These are phyloP conservation scores for Grosmannia clavigera DNA, from an alignment of 2,329 filamentous ascomycete genomes.

Conservation along the genomic window DNA sequence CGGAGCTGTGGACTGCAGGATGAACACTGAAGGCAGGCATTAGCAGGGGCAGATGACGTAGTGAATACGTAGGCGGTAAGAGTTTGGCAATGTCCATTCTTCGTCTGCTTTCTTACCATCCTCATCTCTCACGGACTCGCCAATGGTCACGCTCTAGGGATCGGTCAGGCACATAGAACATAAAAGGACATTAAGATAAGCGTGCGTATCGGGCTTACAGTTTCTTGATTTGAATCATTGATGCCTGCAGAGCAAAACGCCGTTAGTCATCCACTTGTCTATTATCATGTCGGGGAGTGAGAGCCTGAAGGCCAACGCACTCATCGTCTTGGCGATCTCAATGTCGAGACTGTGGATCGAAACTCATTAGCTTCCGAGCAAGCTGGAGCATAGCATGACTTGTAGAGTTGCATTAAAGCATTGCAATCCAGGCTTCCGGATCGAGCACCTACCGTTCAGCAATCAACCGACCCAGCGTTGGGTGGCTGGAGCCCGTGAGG, in stretches of 20 bases:
- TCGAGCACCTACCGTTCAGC: slow-evolving; percentile 22
- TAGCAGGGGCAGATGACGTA: not conserved
- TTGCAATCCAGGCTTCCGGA: not conserved
- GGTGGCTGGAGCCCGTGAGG: slow-evolving; percentile 27
- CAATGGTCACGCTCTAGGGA: slow-evolving; percentile 64
- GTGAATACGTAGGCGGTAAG: not conserved
- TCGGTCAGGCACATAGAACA: not conserved
- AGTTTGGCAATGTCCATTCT: too few species aligned
- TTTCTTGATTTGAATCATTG: slow-evolving; percentile 80
- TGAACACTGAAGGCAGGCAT: slow-evolving; percentile 48
- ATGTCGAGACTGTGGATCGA: slow-evolving; percentile 12
- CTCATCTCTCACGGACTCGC: slow-evolving; percentile 92
- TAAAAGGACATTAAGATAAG: not conserved
- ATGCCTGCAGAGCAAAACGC: slow-evolving; percentile 23
- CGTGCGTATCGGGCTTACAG: slow-evolving; percentile 18
- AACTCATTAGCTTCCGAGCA: not conserved
- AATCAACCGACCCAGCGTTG: slow-evolving; percentile 23
- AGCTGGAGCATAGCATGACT: not conserved
- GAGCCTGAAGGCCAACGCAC: not conserved
- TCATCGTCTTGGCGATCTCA: slow-evolving; percentile 13
- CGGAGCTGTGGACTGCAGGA: slow-evolving; percentile 86
- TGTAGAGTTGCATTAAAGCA: not conserved
- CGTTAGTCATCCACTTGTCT: not conserved
- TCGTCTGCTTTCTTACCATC: slow-evolving; percentile 41
- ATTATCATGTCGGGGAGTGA: not conserved